These are phyloP conservation scores for Apiospora phragmitis DNA, from an alignment of 2,329 filamentous ascomycete species.

Conservation along the genomic window DNA sequence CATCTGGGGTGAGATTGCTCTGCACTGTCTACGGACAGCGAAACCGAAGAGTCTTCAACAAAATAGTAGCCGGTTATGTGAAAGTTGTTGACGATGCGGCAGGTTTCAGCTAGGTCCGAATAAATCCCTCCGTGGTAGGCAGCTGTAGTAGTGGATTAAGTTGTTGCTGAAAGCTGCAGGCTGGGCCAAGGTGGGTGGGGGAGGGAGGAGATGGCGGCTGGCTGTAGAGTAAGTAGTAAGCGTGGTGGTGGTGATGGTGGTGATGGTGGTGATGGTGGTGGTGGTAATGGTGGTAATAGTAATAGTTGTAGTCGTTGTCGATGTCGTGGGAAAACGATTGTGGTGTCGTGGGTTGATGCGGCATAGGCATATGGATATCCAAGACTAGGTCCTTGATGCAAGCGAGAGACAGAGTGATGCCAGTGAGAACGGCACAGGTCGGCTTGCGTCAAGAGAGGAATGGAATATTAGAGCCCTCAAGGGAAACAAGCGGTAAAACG, in stretches of 20 bases:
- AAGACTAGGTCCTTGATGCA: conserved; percentile 7
- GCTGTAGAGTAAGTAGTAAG: conserved; percentile 2
- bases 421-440: not conserved
- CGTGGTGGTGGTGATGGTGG: not conserved
- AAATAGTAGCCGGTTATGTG: not conserved
- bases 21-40: conserved; percentile 9
- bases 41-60: conserved; percentile 4
- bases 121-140: conserved; percentile 5
- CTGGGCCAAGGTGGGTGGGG: not conserved
- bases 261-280: not conserved
- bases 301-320: not conserved
- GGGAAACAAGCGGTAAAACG: conserved; percentile 6
- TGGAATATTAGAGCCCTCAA: not conserved
- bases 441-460: conserved; percentile 1
- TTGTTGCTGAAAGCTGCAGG: not conserved
- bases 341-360: conserved; percentile 4
- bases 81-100: not conserved
- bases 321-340: conserved; percentile 3
- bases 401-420: conserved; percentile 9
- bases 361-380: not conserved
- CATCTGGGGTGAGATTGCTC: conserved; percentile 5
- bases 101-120: not conserved
- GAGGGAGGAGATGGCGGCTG: not conserved
- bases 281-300: not conserved
- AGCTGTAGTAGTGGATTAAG: not conserved